A percentile compares a stretch with the other conserved stretches of the same genome.
Conservation (phyloP, 106 monocot genomes). For the Alisma plantagoaquatica region DNA sequence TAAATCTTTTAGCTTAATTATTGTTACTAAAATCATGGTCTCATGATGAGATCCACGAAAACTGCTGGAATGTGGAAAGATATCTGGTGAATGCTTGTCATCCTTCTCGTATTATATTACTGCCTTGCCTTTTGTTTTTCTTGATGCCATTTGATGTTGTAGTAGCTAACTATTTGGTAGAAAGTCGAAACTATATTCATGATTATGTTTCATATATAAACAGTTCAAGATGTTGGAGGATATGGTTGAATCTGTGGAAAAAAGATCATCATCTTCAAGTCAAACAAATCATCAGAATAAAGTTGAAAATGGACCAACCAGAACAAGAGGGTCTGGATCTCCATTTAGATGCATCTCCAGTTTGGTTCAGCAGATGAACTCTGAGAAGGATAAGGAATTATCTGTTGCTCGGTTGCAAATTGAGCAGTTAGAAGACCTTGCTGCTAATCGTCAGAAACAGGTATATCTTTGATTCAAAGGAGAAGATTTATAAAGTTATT, state of each 20-base stretch:
- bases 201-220: slow-evolving; percentile 6
- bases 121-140: background rate
- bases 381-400: slow-evolving; percentile 58
- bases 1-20: too few relatives aligned
- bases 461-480: slow-evolving; percentile 11
- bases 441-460: slow-evolving; percentile 49
- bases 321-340: slow-evolving; percentile 52
- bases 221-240: slow-evolving; percentile 61
- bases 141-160: background rate
- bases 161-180: too few relatives aligned
- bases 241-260: slow-evolving; percentile 35
- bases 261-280: slow-evolving; percentile 9
- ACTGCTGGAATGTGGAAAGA: too few relatives aligned
- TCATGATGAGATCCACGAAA: too few relatives aligned
- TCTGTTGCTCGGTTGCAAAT: slow-evolving; percentile 28
- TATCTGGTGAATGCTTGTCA: too few relatives aligned
- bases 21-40: too few relatives aligned
- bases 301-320: slow-evolving; percentile 25
- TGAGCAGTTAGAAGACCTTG: slow-evolving; percentile 48
- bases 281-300: slow-evolving; percentile 8
- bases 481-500: background rate
- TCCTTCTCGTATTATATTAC: too few relatives aligned
- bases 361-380: slow-evolving; percentile 58
- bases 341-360: slow-evolving; percentile 77
- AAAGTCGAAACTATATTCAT: too few relatives aligned